Evolutionary conservation across 2,329 filamentous ascomycete genomes (phyloP), one percentile per base, ranked within the genome.

Genomic region (Fusarium denticulatum): DNA sequence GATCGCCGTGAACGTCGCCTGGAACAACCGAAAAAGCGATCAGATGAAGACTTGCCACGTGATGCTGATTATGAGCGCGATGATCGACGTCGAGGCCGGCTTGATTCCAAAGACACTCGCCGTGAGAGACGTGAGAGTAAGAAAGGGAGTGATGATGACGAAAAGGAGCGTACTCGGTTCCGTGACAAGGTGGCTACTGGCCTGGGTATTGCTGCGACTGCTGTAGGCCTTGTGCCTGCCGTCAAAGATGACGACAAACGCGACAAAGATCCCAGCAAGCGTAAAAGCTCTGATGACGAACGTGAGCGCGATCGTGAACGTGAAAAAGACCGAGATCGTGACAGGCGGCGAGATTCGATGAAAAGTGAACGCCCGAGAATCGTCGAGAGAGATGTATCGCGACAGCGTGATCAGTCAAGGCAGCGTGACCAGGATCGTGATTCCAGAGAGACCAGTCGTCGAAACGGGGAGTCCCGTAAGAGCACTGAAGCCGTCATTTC

Each of bases 131-230:
- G 78, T 28, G 81, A 80, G 40, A 78, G 76, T 60, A 79, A 78
- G 61, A 78, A 70, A 52, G 77, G 72, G 13, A 77, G 79, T 7
- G 80, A 82, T 15, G 78, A 80, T 5, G 83, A 85, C 14, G 81
- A 83, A n/a, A 82, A 81, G 62, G 82, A 83, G 46, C 83, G 81
- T 28, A 82, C 83, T 50, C 84, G 84, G 57, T 77, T 85, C 39
- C 84, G 85, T 42, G 87, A 89, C 52, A 88, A 86, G 69, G 79
- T 88, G 30, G 81, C 82, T 14, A 80, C 84, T 12, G 87, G 87
- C 2, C 79, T 88, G 8, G 84, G 86, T 37, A 83, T 86, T 24
- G 86, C 85, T 36, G 86, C 86, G 11, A 85, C 85, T 7, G 84
- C 87, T 7, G 82, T 88, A 24, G 86, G 85, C 39, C 80, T 87